phyloP scores from a whole-genome alignment of 768 basidiomycete genomes.

The Chalciporus pseudorubinellus region DNA sequence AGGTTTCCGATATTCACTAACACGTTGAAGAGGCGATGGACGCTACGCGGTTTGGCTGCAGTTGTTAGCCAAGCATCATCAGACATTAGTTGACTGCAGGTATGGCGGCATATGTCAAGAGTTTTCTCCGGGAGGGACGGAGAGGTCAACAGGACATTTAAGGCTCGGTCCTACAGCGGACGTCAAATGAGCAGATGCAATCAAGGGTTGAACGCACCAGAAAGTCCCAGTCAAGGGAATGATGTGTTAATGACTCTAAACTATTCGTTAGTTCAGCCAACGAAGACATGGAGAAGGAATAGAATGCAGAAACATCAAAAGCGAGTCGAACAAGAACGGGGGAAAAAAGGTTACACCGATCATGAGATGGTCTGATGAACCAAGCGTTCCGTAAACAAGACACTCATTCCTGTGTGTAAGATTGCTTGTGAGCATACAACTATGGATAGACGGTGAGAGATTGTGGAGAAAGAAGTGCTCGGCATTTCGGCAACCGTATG shows the following conservation, averaged over 20 bases:
- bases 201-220: constrained; percentile 23
- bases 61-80: constrained; percentile 24
- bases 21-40: constrained; percentile 45
- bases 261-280: constrained; percentile 25
- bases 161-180: constrained; percentile 23
- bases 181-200: constrained; percentile 8
- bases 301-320: constrained; percentile 16
- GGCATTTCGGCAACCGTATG: constrained; percentile 33
- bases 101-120: constrained; percentile 29
- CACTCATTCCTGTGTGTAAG: constrained; percentile 30
- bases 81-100: constrained; percentile 33
- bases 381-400: constrained; percentile 30
- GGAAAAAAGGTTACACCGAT: constrained; percentile 18
- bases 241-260: constrained; percentile 22
- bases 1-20: constrained; percentile 42
- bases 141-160: constrained; percentile 24
- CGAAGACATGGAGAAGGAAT: constrained; percentile 21
- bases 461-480: constrained; percentile 32
- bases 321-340: constrained; percentile 4
- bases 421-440: constrained; percentile 24
- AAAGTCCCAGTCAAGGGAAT: constrained; percentile 32
- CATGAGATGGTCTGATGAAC: constrained; percentile 22
- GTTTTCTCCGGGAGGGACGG: constrained; percentile 31
- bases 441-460: constrained; percentile 30
- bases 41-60: constrained; percentile 28